A percentile compares a stretch with the other conserved stretches of the same genome.
Conservation (phyloP, 805 yeast species). For the Saturnispora saitoi region DNA sequence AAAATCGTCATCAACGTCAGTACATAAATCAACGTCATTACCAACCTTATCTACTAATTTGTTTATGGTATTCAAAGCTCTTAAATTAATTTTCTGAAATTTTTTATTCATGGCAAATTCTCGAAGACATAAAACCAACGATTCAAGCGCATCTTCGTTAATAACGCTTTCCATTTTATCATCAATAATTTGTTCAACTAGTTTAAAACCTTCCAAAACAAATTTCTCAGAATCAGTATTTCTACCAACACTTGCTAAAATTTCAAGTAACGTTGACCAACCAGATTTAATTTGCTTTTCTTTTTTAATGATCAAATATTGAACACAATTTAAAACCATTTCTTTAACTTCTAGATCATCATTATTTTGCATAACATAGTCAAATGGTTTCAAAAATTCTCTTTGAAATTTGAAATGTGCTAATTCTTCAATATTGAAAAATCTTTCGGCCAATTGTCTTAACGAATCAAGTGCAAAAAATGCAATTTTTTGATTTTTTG, state of each 20-base stretch:
- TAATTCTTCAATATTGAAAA: slow-evolving; percentile 87
- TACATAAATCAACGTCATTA: slow-evolving; percentile 25
- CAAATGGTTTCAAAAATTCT: slow-evolving; percentile 88
- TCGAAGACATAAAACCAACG: slow-evolving; percentile 66
- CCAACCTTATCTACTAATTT: slow-evolving; percentile 54
- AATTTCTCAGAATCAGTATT: slow-evolving; percentile 46
- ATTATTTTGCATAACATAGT: slow-evolving; percentile 63
- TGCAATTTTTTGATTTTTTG: slow-evolving; percentile 64
- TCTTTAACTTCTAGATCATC: slow-evolving; percentile 65
- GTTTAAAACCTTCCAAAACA: slow-evolving; percentile 55
- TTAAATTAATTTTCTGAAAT: slow-evolving; percentile 73
- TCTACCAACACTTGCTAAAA: slow-evolving; percentile 63
- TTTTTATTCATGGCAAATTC: slow-evolving; percentile 76
- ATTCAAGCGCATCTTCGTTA: slow-evolving; percentile 58
- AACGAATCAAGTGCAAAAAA: slow-evolving; percentile 90
- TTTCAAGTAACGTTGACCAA: slow-evolving; percentile 83
- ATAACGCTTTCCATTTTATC: slow-evolving; percentile 56
- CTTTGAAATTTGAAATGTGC: slow-evolving; percentile 93
- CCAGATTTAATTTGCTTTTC: slow-evolving; percentile 77
- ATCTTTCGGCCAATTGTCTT: slow-evolving; percentile 86
- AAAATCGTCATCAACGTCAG: slow-evolving; percentile 24
- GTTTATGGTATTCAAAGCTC: slow-evolving; percentile 68
- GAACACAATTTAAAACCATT: slow-evolving; percentile 83
- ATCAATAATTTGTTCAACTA: slow-evolving; percentile 52
- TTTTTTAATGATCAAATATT: slow-evolving; percentile 74